phyloP scores from a whole-genome alignment of 2,329 filamentous ascomycete genomes.

The Beauveria varroae region DNA sequence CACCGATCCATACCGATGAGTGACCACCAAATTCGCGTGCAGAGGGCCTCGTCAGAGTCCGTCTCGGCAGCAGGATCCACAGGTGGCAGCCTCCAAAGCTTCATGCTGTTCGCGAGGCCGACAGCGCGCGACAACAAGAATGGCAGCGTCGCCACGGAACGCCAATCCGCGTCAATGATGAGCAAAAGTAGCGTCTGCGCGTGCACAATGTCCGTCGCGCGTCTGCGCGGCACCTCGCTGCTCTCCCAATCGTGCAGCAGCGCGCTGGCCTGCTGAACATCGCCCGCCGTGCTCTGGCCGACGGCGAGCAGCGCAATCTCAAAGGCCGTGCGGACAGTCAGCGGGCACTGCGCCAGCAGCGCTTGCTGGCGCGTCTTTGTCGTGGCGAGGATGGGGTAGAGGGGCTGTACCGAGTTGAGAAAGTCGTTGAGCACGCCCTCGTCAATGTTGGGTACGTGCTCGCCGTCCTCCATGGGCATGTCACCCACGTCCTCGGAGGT shows the following conservation, averaged over 20 bases:
- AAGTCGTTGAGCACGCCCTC: constrained; percentile 46
- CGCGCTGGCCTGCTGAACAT: constrained; percentile 37
- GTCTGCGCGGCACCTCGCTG: constrained; percentile 28
- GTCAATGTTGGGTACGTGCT: constrained; percentile 31
- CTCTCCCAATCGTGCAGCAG: constrained; percentile 47
- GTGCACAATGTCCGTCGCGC: constrained; percentile 46
- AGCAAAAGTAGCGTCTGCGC: constrained; percentile 61
- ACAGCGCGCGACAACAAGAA: constrained; percentile 58
- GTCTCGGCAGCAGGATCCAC: constrained; percentile 43
- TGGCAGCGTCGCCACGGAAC: constrained; percentile 37
- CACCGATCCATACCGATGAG: constrained; percentile 65
- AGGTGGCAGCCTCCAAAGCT: constrained; percentile 38
- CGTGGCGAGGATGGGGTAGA: constrained; percentile 57
- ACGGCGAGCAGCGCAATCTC: constrained; percentile 55
- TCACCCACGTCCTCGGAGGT: constrained; percentile 22
- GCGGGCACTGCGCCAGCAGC: constrained; percentile 48
- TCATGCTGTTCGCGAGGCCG: constrained; percentile 57
- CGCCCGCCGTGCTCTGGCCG: constrained; percentile 30
- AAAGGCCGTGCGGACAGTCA: constrained; percentile 55
- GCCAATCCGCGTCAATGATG: constrained; percentile 54
- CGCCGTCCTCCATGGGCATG: constrained; percentile 25
- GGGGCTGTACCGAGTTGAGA: constrained; percentile 55
- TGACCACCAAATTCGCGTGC: constrained; percentile 63
- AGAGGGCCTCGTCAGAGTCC: constrained; percentile 56
- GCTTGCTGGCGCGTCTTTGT: constrained; percentile 48